phyloP scores from a whole-genome alignment of 805 yeast genomes.

The Suhomyces sp. region DNA sequence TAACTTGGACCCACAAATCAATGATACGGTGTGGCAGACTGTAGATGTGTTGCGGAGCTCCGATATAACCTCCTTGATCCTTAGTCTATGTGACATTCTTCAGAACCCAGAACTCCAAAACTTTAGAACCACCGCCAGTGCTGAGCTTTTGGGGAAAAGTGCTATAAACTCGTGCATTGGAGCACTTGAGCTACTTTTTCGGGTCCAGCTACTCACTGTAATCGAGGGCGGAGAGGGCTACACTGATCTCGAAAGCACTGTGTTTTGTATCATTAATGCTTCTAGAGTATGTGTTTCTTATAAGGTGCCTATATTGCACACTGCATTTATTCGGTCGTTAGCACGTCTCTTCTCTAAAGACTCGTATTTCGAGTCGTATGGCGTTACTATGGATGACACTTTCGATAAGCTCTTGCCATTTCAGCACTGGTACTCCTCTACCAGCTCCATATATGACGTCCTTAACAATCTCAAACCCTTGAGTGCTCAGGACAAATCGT shows the following conservation, averaged over 20 bases:
- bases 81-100: constrained; percentile 18
- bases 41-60: constrained; percentile 36
- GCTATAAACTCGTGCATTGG: constrained; percentile 35
- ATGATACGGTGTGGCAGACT: constrained; percentile 35
- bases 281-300: constrained; percentile 28
- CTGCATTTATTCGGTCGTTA: constrained; percentile 39
- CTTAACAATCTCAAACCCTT: constrained; percentile 21
- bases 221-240: constrained; percentile 18
- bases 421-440: constrained; percentile 39
- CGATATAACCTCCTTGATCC: constrained; percentile 26
- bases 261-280: constrained; percentile 31
- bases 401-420: constrained; percentile 33
- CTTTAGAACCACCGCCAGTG: not conserved
- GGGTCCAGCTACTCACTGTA: constrained; percentile 19
- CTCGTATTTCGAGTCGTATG: constrained; percentile 13
- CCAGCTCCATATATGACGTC: constrained; percentile 39
- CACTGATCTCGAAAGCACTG: constrained; percentile 20
- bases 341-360: constrained; percentile 37
- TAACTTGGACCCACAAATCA: constrained; percentile 30
- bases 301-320: constrained; percentile 37
- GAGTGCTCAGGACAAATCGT: constrained; percentile 26
- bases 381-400: constrained; percentile 12
- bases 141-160: not conserved
- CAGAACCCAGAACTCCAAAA: constrained; percentile 21
- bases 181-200: constrained; percentile 35